Conservation (phyloP, 2,329 filamentous ascomycete genomes). For the Monilinia laxa region DNA sequence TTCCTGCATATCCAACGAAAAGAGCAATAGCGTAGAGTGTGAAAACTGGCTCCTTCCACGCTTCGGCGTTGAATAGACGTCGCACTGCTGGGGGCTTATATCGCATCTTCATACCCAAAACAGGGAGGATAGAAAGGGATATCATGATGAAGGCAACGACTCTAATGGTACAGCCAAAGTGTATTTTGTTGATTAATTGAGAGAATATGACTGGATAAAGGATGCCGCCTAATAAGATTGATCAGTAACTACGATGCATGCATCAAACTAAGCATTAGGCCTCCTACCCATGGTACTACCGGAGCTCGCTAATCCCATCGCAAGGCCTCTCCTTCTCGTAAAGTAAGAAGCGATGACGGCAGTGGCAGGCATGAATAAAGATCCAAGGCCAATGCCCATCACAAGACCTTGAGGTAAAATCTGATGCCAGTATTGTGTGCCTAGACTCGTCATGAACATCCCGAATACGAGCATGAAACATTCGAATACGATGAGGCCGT, state of each 20-base stretch:
- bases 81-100: conserved; percentile 15
- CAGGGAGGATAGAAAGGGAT: background rate
- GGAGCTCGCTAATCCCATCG: background rate
- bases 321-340: conserved; percentile 11
- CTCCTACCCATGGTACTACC: conserved; percentile 4
- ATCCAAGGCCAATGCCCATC: conserved; percentile 10
- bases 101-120: conserved; percentile 20
- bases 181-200: background rate
- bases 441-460: conserved; percentile 17
- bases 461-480: conserved; percentile 4
- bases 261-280: background rate
- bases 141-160: conserved; percentile 2
- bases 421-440: conserved; percentile 1
- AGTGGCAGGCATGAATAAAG: background rate
- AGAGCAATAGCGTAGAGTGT: background rate
- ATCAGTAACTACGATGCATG: background rate
- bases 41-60: conserved; percentile 18
- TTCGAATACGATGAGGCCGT: background rate
- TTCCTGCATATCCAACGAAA: conserved; percentile 14
- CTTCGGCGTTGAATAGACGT: conserved; percentile 6
- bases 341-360: conserved; percentile 2
- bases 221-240: background rate
- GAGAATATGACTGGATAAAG: conserved; percentile 5
- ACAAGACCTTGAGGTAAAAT: background rate
- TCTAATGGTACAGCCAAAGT: conserved; percentile 2